These are phyloP conservation scores for Mycena vitilis DNA, from an alignment of 768 basidiomycete species.

Conservation along the genomic window DNA sequence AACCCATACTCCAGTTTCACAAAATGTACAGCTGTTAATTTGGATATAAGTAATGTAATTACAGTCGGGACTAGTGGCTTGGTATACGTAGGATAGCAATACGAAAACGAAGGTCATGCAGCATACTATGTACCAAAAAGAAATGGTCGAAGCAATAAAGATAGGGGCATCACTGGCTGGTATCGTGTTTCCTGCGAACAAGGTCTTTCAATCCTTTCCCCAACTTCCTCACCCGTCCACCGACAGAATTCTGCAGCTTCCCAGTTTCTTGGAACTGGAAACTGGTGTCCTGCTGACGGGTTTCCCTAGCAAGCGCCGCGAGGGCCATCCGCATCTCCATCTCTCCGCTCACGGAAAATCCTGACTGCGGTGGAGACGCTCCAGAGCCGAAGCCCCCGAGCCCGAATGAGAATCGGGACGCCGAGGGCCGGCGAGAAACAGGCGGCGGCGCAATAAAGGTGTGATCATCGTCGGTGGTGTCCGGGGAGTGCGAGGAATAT, in stretches of 20 bases:
- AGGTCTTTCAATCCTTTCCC: constrained; percentile 50
- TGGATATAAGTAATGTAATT: constrained; percentile 18
- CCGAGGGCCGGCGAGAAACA: constrained; percentile 32
- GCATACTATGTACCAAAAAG: background rate
- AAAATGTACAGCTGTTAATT: constrained; percentile 17
- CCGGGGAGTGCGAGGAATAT: constrained; percentile 40
- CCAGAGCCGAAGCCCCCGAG: constrained; percentile 43
- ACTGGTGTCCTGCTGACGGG: constrained; percentile 5
- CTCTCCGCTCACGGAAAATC: constrained; percentile 71
- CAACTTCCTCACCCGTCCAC: constrained; percentile 44
- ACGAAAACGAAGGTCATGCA: constrained; percentile 13
- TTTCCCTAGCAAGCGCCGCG: constrained; percentile 50
- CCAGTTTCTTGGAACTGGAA: constrained; percentile 40
- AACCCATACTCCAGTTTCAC: background rate
- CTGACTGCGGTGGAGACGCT: constrained; percentile 41
- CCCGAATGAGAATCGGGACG: constrained; percentile 40
- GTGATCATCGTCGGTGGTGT: constrained; percentile 47
- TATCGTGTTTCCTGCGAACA: constrained; percentile 31
- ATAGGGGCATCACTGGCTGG: constrained; percentile 16
- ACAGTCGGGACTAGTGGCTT: constrained; percentile 10
- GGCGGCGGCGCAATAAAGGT: constrained; percentile 31
- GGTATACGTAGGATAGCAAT: constrained; percentile 30
- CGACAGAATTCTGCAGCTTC: constrained; percentile 24
- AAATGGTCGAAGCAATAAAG: constrained; percentile 2
- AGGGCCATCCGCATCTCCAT: constrained; percentile 69